A percentile compares a stretch with the other conserved stretches of the same genome.
These are phyloP conservation scores for Phytophthora sp. DNA, from an alignment of 352 stramenopile genomes.

Conservation along the genomic window DNA sequence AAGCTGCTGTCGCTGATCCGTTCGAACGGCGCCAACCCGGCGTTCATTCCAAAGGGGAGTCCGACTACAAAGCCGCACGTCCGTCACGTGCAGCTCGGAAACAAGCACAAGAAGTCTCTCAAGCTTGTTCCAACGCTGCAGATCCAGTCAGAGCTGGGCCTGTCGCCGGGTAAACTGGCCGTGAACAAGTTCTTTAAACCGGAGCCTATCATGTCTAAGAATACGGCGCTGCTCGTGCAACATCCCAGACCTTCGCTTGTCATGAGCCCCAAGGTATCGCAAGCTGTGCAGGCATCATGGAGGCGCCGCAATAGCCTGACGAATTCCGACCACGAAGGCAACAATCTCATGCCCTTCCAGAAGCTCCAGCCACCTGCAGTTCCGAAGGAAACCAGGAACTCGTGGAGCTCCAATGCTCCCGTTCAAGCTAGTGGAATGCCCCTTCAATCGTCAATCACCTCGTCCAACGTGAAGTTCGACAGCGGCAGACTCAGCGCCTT, in stretches of 20 bases:
- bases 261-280: slow-evolving; percentile 51
- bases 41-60: slow-evolving; percentile 43
- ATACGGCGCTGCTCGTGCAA: slow-evolving; percentile 15
- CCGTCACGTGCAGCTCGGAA: slow-evolving; percentile 26
- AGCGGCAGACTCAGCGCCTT: slow-evolving; percentile 36
- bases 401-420: slow-evolving; percentile 7
- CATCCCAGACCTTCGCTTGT: slow-evolving; percentile 13
- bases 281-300: slow-evolving; percentile 48
- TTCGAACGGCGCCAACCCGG: slow-evolving; percentile 51
- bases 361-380: slow-evolving; percentile 6
- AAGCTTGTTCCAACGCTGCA: not conserved
- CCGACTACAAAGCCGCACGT: slow-evolving; percentile 35
- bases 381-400: slow-evolving; percentile 17
- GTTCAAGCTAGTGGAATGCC: slow-evolving; percentile 5
- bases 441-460: slow-evolving; percentile 27
- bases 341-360: slow-evolving; percentile 49
- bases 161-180: slow-evolving; percentile 26
- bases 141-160: slow-evolving; percentile 8
- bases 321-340: slow-evolving; percentile 14
- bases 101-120: slow-evolving; percentile 25
- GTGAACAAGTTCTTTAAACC: slow-evolving; percentile 29
- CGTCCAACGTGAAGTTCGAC: slow-evolving; percentile 18
- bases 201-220: slow-evolving; percentile 29
- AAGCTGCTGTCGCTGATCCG: slow-evolving; percentile 63
- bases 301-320: slow-evolving; percentile 41